Evolutionary conservation across 2,329 filamentous ascomycete species (phyloP), one percentile per base, ranked within the genome.

Genomic region (Cephalotrichum gorgonifer): DNA sequence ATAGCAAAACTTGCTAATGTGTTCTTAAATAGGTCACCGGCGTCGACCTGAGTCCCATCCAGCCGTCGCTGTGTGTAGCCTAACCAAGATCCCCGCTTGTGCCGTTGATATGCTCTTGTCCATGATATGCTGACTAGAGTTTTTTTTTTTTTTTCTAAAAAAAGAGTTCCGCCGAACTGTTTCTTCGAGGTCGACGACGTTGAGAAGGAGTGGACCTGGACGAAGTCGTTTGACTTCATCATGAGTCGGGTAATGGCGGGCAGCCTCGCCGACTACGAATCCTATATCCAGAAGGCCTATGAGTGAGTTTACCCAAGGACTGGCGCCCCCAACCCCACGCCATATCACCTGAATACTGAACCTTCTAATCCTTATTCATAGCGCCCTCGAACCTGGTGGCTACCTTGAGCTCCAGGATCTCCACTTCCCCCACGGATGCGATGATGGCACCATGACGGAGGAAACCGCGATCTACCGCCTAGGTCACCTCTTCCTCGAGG

Each of bases 61-160:
- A 58, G 31, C 54, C 56, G 9, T 28, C 30, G 27, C 25, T 4
- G 48, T 28, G 35, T 57, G 57, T 58, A 60, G 33, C 54, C 58
- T 15, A 59, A 63, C 41, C n/a, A n/a, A n/a, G n/a, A n/a, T n/a
- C n/a, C n/a, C n/a, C n/a, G n/a, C n/a, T n/a, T n/a, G n/a, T n/a
- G n/a, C n/a, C n/a, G n/a, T n/a, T n/a, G n/a, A n/a, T n/a, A n/a
- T 57, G 60, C 39, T 55, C 22, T 23, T 11, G 9, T n/a, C 22
- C 12, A n/a, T 27, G 14, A 45, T 25, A 14, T 43, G n/a, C 6
- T 9, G 15, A 22, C 23, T 14, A 22, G 23, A 22, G 11, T 20
- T 22, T 43, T 14, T 30, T 5, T 43, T 46, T 64, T 74, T 5
- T 58, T 61, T 11, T 77, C 77, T 53, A 66, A 70, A 30, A 58